A percentile compares a stretch with the other conserved stretches of the same genome.
phyloP scores from a whole-genome alignment of 805 yeast genomes.

The Wickerhamomyces canadensis region DNA sequence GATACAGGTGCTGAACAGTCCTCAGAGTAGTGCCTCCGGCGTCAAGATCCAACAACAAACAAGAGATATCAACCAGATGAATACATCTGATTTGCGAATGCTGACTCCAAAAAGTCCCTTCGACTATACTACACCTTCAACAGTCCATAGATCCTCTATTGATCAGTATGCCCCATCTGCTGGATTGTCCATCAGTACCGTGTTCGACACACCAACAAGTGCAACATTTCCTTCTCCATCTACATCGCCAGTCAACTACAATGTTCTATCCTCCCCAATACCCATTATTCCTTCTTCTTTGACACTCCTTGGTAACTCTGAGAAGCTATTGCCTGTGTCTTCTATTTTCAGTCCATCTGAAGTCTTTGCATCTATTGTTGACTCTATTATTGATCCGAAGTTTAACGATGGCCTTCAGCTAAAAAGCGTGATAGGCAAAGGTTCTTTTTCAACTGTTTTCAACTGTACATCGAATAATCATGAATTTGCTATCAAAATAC shows the following conservation, averaged over 20 bases:
- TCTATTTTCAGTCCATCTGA: background rate
- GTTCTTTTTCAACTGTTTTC: constrained; percentile 17
- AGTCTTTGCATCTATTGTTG: background rate
- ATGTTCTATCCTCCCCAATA: background rate
- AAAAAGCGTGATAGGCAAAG: constrained; percentile 11
- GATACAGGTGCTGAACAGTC: too few relatives aligned
- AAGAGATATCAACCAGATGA: background rate
- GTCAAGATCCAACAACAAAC: too few relatives aligned
- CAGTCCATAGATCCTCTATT: too few relatives aligned
- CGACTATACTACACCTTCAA: too few relatives aligned
- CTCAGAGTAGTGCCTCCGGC: too few relatives aligned
- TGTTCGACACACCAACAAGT: background rate
- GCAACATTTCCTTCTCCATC: too few relatives aligned
- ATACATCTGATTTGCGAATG: background rate
- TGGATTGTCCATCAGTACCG: background rate
- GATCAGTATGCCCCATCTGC: too few relatives aligned
- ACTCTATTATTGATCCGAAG: constrained; percentile 7
- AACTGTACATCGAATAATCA: constrained; percentile 2
- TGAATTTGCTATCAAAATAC: constrained; percentile 17
- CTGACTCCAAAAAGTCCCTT: background rate
- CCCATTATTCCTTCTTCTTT: background rate
- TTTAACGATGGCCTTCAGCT: constrained; percentile 3
- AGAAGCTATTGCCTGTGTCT: background rate
- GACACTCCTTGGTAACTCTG: background rate
- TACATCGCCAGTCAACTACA: too few relatives aligned